Conservation (phyloP, 352 stramenopile genomes). For the Thalassiosira allenii region DNA sequence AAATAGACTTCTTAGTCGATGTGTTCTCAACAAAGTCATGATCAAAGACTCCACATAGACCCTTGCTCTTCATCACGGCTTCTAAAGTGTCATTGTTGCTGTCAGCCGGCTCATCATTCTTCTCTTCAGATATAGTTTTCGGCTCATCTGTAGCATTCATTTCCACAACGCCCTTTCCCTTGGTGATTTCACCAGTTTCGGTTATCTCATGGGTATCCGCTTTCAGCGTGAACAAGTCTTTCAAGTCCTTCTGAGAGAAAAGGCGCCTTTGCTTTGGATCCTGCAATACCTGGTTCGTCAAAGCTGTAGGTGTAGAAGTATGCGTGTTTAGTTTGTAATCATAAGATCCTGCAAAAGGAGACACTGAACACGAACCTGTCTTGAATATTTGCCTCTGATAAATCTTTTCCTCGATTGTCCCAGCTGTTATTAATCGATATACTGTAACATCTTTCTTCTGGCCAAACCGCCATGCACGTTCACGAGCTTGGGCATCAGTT, state of each 20-base stretch:
- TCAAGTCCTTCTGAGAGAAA: slow-evolving; percentile 96
- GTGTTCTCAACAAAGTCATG: slow-evolving; percentile 92
- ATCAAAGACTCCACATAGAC: slow-evolving; percentile 94
- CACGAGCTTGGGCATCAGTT: slow-evolving; percentile 89
- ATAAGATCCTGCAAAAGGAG: too few relatives aligned
- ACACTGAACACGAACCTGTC: slow-evolving; percentile 96
- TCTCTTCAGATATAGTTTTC: slow-evolving; percentile 18
- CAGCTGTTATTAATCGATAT: slow-evolving; percentile 94
- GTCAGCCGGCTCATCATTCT: slow-evolving; percentile 66
- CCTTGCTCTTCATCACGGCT: slow-evolving; percentile 90
- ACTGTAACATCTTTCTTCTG: slow-evolving; percentile 90
- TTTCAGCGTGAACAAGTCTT: slow-evolving; percentile 94
- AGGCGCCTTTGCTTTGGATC: slow-evolving; percentile 96
- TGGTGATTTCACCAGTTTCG: slow-evolving; percentile 93
- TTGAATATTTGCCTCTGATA: slow-evolving; percentile 99
- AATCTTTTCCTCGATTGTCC: slow-evolving; percentile 99
- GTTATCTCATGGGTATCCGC: slow-evolving; percentile 86
- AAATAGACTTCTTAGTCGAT: slow-evolving; percentile 88
- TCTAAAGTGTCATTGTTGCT: slow-evolving; percentile 91
- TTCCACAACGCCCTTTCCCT: slow-evolving; percentile 89
- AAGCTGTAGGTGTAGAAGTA: too few relatives aligned
- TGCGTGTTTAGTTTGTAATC: too few relatives aligned
- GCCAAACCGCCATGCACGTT: slow-evolving; percentile 96
- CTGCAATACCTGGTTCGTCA: slow-evolving; percentile 96
- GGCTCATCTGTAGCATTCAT: slow-evolving; percentile 31